Conservation (phyloP, 2,329 filamentous ascomycete species). For the Alternaria arbusti region DNA sequence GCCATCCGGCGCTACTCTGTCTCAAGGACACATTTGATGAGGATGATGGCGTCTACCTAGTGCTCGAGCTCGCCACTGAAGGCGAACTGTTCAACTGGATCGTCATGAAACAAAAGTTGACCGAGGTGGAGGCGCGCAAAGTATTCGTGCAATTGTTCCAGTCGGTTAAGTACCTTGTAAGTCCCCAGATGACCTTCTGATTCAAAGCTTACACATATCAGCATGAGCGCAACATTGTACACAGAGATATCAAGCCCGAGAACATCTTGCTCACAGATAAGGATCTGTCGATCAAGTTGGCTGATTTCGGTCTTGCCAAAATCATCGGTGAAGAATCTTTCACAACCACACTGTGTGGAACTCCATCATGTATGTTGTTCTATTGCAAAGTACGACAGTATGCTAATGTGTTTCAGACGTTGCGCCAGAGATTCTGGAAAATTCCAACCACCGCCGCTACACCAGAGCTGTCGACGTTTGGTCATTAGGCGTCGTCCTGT, state of each 20-base stretch:
- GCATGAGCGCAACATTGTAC: slow-evolving; percentile 97
- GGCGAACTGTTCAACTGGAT: slow-evolving; percentile 97
- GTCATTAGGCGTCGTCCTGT: slow-evolving; percentile 96
- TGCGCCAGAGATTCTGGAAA: slow-evolving; percentile 90
- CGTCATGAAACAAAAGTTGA: slow-evolving; percentile 85
- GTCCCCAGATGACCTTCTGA: slow-evolving; percentile 32
- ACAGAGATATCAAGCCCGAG: slow-evolving; percentile 97
- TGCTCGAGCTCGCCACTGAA: slow-evolving; percentile 87
- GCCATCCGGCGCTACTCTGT: slow-evolving; percentile 89
- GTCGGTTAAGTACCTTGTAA: slow-evolving; percentile 91
- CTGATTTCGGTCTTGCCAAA: slow-evolving; percentile 96
- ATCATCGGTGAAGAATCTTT: slow-evolving; percentile 99
- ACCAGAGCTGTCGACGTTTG: slow-evolving; percentile 95
- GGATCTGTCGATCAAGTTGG: slow-evolving; percentile 84
- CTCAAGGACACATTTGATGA: slow-evolving; percentile 96
- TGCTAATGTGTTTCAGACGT: slow-evolving; percentile 65
- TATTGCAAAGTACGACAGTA: neutral
- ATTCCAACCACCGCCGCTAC: slow-evolving; percentile 82
- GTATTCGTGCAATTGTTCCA: slow-evolving; percentile 92
- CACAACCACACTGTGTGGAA: slow-evolving; percentile 92
- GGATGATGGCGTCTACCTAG: slow-evolving; percentile 84
- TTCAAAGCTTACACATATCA: slow-evolving; percentile 51
- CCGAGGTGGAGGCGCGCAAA: slow-evolving; percentile 82
- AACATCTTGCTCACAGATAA: slow-evolving; percentile 92
- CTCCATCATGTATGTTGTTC: slow-evolving; percentile 72